Percentiles rank a stretch among this genome's conserved stretches.
Evolutionary conservation across 2,329 filamentous ascomycete species (phyloP).

Genomic region (Aspergillus fumigatus): DNA sequence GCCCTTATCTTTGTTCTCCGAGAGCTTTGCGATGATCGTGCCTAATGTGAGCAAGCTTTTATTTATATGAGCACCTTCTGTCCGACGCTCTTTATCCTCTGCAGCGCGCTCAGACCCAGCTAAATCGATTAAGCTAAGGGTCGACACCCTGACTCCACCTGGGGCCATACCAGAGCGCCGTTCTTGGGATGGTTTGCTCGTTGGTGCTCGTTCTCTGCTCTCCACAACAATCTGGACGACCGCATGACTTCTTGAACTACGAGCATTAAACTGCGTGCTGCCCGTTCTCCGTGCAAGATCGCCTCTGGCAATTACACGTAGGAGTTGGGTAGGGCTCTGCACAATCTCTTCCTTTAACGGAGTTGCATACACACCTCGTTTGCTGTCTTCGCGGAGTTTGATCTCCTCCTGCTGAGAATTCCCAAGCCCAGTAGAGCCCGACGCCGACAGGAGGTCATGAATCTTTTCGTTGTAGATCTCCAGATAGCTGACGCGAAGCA

Average conservation of each 20-base stretch:
- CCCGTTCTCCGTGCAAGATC: slow-evolving; percentile 86
- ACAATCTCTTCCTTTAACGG: slow-evolving; percentile 98
- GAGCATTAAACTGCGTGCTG: slow-evolving; percentile 93
- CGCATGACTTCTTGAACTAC: slow-evolving; percentile 95
- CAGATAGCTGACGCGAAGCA: slow-evolving; percentile 92
- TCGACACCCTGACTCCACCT: slow-evolving; percentile 91
- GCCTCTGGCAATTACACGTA: slow-evolving; percentile 90
- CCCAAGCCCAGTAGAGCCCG: slow-evolving; percentile 54
- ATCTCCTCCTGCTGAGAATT: slow-evolving; percentile 76
- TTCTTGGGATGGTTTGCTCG: slow-evolving; percentile 46
- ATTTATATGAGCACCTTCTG: slow-evolving; percentile 97
- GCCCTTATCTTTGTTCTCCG: slow-evolving; percentile 79
- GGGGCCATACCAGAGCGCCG: slow-evolving; percentile 69
- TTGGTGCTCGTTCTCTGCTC: slow-evolving; percentile 77
- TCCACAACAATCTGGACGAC: slow-evolving; percentile 99
- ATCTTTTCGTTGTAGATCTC: slow-evolving; percentile 99
- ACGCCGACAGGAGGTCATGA: slow-evolving; percentile 81
- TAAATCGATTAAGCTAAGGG: slow-evolving; percentile 89
- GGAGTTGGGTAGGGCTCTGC: slow-evolving; percentile 89
- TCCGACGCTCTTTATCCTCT: slow-evolving; percentile 87
- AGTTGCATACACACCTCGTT: slow-evolving; percentile 91
- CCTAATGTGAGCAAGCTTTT: slow-evolving; percentile 93
- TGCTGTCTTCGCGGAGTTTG: slow-evolving; percentile 93
- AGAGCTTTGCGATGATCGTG: slow-evolving; percentile 90
- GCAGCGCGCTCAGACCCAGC: slow-evolving; percentile 95